Percentiles rank a stretch among this genome's conserved stretches.
These are phyloP conservation scores for Colletotrichum cuscutae DNA, from an alignment of 2,329 filamentous ascomycete genomes.

Conservation along the genomic window DNA sequence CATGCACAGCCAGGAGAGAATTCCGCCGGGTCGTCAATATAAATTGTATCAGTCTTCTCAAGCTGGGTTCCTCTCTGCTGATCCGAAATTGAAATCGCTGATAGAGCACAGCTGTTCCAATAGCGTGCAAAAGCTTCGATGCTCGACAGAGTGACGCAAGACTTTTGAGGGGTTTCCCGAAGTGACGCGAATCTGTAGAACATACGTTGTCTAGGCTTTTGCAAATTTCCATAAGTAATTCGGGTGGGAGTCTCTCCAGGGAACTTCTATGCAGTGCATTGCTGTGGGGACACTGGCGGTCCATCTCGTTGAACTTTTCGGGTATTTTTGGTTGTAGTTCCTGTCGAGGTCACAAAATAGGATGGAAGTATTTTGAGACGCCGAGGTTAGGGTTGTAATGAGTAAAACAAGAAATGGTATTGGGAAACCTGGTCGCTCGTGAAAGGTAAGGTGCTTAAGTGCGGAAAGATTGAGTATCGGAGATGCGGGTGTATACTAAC, in stretches of 20 bases:
- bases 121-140: neutral
- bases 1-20: too few relatives aligned
- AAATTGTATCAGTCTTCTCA: neutral
- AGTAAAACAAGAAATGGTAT: neutral
- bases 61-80: neutral
- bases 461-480: neutral
- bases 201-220: neutral
- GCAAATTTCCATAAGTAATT: neutral
- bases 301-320: neutral
- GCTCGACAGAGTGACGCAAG: neutral
- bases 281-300: neutral
- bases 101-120: neutral
- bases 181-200: neutral
- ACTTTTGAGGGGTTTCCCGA: neutral
- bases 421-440: too few relatives aligned
- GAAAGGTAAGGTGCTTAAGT: neutral
- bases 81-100: neutral
- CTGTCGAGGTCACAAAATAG: neutral
- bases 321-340: neutral
- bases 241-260: neutral
- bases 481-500: neutral
- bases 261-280: neutral
- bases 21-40: neutral
- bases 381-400: too few relatives aligned
- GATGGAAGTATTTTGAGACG: neutral